Conservation (phyloP, 306 rosid species). For the Canavalia gladiata region DNA sequence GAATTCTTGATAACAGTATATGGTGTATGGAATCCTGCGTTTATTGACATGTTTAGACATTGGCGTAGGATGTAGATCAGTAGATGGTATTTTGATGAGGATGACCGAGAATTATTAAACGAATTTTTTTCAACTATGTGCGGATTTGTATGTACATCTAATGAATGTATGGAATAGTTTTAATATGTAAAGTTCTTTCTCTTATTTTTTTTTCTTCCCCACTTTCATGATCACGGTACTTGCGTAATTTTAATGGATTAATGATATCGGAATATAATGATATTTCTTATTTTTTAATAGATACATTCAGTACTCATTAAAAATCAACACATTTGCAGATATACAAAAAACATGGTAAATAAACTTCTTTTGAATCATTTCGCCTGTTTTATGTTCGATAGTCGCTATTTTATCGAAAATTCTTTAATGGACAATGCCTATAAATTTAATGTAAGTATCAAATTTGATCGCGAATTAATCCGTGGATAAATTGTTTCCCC, state of each 20-base stretch:
- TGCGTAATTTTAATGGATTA: no score
- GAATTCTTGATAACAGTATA: background rate
- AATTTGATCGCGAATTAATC: background rate
- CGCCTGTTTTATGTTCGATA: no score
- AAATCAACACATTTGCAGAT: no score
- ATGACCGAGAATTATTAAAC: background rate
- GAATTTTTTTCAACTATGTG: slow-evolving; percentile 6
- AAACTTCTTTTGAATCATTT: no score
- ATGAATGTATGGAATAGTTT: slow-evolving; percentile 13
- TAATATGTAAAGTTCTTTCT: background rate
- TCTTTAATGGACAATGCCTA: no score
- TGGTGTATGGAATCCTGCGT: slow-evolving; percentile 2
- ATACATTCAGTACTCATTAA: no score
- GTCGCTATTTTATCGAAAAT: no score
- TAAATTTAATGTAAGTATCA: background rate
- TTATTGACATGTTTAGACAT: slow-evolving; percentile 28
- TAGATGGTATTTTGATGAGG: background rate
- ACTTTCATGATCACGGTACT: no score
- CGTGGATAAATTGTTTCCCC: background rate
- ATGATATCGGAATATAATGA: no score
- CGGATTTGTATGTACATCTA: slow-evolving; percentile 21
- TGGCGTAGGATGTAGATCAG: slow-evolving; percentile 14
- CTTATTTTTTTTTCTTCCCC: no score
- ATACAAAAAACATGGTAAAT: no score
- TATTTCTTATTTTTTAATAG: background rate